These are phyloP conservation scores for Cetraspora pellucida DNA, from an alignment of 192 early-diverging fungal genomes.

Conservation along the genomic window DNA sequence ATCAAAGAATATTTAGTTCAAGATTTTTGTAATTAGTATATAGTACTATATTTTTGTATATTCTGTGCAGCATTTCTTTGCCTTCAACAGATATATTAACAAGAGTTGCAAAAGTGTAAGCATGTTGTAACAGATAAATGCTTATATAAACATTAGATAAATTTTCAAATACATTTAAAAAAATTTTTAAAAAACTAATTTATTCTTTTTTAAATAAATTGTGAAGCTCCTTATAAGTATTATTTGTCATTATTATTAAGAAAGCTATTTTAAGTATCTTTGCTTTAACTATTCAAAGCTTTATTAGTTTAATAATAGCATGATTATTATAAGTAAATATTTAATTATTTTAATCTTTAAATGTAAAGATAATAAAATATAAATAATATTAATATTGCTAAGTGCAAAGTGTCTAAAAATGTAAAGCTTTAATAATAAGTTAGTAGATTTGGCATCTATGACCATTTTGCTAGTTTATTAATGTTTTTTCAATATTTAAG, in stretches of 20 bases:
- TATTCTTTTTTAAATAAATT: neutral
- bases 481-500: neutral
- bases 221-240: neutral
- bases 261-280: neutral
- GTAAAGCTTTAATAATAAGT: neutral
- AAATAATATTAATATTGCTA: neutral
- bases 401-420: neutral
- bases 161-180: neutral
- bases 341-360: neutral
- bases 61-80: slow-evolving; percentile 3
- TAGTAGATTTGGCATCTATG: neutral
- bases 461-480: neutral
- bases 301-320: neutral
- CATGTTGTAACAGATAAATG: neutral
- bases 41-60: neutral
- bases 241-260: neutral
- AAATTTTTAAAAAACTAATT: neutral
- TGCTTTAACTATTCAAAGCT: neutral
- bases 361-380: neutral
- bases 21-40: slow-evolving; percentile 10
- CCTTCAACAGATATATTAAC: neutral
- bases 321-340: neutral
- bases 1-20: neutral
- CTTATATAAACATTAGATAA: slow-evolving; percentile 1
- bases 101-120: neutral